phyloP scores from a whole-genome alignment of 169 alveolate species.

The Plasmodium fragile region DNA sequence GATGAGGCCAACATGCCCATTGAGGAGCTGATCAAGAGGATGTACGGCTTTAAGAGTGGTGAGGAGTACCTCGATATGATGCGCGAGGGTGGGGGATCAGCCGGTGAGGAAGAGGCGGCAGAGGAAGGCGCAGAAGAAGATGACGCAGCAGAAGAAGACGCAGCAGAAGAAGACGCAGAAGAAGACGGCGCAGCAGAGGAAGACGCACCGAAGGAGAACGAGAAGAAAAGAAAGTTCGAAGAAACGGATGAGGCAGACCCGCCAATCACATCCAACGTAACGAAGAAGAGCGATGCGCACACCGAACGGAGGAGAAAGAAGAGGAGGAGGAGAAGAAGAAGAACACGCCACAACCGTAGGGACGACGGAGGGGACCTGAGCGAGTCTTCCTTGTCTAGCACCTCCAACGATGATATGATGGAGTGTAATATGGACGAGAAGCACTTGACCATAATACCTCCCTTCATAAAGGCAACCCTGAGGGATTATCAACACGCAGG shows the following conservation, averaged over 20 bases:
- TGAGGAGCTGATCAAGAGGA: slow-evolving; percentile 40
- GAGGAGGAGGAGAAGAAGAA: not conserved
- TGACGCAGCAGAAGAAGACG: slow-evolving; percentile 3
- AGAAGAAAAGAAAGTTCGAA: not conserved
- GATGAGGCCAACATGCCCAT: slow-evolving; percentile 48
- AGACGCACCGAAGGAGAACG: not conserved
- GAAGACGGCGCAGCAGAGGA: not conserved
- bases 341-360: not conserved
- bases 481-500: slow-evolving; percentile 97
- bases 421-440: slow-evolving; percentile 82
- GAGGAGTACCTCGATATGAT: slow-evolving; percentile 27
- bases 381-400: not conserved
- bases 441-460: slow-evolving; percentile 88
- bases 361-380: not conserved
- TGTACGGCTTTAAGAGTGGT: slow-evolving; percentile 6
- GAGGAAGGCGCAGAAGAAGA: slow-evolving; percentile 4
- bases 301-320: slow-evolving; percentile 17
- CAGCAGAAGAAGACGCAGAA: not conserved
- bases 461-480: slow-evolving; percentile 91
- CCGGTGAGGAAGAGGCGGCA: not conserved
- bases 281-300: not conserved
- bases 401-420: slow-evolving; percentile 51
- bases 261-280: not conserved
- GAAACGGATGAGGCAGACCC: not conserved
- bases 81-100: slow-evolving; percentile 9